Percentiles rank a stretch among this genome's conserved stretches.
Evolutionary conservation across 306 rosid genomes (phyloP).

Genomic region (Astragalus glycyphyllos): DNA sequence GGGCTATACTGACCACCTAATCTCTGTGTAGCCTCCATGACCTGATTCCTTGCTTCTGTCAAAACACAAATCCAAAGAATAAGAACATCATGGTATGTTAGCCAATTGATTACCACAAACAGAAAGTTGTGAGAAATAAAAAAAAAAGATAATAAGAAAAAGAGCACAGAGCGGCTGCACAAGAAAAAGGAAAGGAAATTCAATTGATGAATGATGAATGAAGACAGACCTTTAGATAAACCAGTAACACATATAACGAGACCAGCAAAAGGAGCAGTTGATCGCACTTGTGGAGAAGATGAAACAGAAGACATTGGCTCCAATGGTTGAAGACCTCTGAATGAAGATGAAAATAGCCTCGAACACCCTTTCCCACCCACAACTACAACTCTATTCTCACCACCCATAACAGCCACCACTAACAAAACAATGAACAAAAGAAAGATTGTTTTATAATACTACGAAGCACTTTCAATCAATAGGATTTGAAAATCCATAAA

Average conservation of each 20-base stretch:
- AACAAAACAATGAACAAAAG: slow-evolving; percentile 36
- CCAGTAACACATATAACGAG: slow-evolving; percentile 96
- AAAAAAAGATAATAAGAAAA: no score
- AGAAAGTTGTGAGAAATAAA: no score
- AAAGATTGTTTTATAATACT: slow-evolving; percentile 30
- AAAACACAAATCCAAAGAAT: slow-evolving; percentile 45
- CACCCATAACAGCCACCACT: slow-evolving; percentile 62
- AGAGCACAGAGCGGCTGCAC: no score
- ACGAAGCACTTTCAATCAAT: slow-evolving; percentile 32
- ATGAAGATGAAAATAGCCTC: slow-evolving; percentile 71
- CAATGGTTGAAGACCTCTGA: slow-evolving; percentile 61
- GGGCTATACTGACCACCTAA: slow-evolving; percentile 95
- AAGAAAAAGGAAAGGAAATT: not conserved
- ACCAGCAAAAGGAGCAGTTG: slow-evolving; percentile 75
- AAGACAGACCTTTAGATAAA: slow-evolving; percentile 77
- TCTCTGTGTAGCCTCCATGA: slow-evolving; percentile 89
- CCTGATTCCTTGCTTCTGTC: slow-evolving; percentile 99
- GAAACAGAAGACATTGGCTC: slow-evolving; percentile 74
- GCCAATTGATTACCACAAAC: no score
- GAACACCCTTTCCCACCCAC: slow-evolving; percentile 82
- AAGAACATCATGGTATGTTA: not conserved
- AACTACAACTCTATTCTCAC: slow-evolving; percentile 77
- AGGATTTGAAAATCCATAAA: slow-evolving; percentile 21
- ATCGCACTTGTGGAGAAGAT: slow-evolving; percentile 56
- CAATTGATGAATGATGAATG: slow-evolving; percentile 28